These are phyloP conservation scores for Fusarium annulatum DNA, from an alignment of 2,329 filamentous ascomycete genomes.

Conservation along the genomic window DNA sequence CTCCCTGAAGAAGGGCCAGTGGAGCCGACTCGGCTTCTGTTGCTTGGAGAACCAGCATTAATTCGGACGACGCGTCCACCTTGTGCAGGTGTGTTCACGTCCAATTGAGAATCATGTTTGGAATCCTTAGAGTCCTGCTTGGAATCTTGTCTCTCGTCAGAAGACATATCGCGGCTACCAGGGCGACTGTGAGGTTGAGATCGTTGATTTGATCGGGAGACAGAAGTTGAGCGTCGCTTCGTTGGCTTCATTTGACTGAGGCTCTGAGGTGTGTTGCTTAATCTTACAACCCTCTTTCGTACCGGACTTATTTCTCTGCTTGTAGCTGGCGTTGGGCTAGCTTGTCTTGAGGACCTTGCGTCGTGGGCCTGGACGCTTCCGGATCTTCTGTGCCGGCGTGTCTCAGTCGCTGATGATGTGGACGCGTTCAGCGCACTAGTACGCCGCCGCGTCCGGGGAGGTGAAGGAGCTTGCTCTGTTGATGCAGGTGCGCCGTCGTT, in stretches of 20 bases:
- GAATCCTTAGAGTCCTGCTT: slow-evolving; percentile 36
- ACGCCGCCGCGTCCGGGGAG: slow-evolving; percentile 61
- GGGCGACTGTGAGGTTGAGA: slow-evolving; percentile 52
- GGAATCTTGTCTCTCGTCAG: slow-evolving; percentile 53
- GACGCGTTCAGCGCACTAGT: slow-evolving; percentile 60
- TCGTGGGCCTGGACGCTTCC: slow-evolving; percentile 58
- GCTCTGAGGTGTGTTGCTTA: slow-evolving; percentile 63
- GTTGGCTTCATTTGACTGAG: slow-evolving; percentile 54
- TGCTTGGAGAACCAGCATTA: slow-evolving; percentile 62
- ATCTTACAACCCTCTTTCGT: slow-evolving; percentile 67
- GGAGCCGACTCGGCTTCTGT: slow-evolving; percentile 52
- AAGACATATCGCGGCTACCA: slow-evolving; percentile 55
- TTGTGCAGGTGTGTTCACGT: slow-evolving; percentile 66
- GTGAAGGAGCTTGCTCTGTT: slow-evolving; percentile 54
- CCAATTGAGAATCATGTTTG: slow-evolving; percentile 47
- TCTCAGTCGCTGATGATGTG: slow-evolving; percentile 56
- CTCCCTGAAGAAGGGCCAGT: slow-evolving; percentile 52
- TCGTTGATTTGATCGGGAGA: slow-evolving; percentile 53
- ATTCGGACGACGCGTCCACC: slow-evolving; percentile 66
- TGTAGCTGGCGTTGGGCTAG: slow-evolving; percentile 54
- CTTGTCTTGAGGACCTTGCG: slow-evolving; percentile 52
- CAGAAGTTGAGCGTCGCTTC: slow-evolving; percentile 63
- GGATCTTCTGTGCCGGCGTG: slow-evolving; percentile 59
- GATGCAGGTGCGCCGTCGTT: slow-evolving; percentile 68
- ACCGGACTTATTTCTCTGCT: slow-evolving; percentile 64